Percentiles rank a stretch among this genome's conserved stretches.
These are phyloP conservation scores for Fusarium graminum DNA, from an alignment of 2,329 filamentous ascomycete genomes.

Conservation along the genomic window DNA sequence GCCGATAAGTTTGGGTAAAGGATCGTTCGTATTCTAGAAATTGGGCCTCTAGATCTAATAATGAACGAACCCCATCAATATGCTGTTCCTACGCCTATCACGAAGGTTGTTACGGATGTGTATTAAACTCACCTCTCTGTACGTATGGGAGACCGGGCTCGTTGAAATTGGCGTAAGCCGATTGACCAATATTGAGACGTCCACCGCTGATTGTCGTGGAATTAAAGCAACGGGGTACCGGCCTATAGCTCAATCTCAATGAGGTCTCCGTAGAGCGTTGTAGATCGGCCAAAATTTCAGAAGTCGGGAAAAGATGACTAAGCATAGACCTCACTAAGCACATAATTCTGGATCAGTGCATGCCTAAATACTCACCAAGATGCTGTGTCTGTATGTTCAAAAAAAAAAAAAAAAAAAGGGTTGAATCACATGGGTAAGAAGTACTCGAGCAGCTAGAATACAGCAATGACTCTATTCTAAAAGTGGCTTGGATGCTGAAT, in stretches of 20 bases:
- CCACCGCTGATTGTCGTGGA: constrained; percentile 10
- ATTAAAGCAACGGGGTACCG: constrained; percentile 29
- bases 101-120: background rate
- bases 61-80: constrained; percentile 18
- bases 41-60: constrained; percentile 11
- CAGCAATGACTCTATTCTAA: background rate
- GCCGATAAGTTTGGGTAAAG: background rate
- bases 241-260: constrained; percentile 28
- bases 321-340: constrained; percentile 14
- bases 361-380: background rate
- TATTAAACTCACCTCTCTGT: constrained; percentile 31
- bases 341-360: constrained; percentile 30
- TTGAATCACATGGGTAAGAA: too few relatives aligned
- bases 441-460: background rate
- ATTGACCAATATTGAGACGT: constrained; percentile 9
- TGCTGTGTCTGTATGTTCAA: background rate
- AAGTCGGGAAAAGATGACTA: constrained; percentile 40
- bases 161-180: background rate
- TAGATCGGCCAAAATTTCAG: constrained; percentile 45
- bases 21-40: background rate
- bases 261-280: constrained; percentile 22
- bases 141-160: background rate
- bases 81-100: constrained; percentile 9
- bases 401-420: background rate
- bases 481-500: background rate